Evolutionary conservation across 495 filamentous ascomycete species (phyloP).

Genomic region (Tetracladium setigerum): DNA sequence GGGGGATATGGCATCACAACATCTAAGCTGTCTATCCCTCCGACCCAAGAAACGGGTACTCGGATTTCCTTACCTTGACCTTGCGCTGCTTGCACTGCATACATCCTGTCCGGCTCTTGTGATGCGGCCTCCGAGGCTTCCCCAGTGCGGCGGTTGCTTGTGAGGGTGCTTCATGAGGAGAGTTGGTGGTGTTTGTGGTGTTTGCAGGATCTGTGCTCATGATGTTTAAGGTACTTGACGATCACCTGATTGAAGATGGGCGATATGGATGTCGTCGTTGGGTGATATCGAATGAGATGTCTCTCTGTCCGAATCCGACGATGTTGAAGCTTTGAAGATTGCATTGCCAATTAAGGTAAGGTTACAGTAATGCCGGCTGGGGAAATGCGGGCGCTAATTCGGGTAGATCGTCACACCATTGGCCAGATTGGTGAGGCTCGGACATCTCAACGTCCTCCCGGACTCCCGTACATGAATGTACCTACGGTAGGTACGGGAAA

Average conservation of each 20-base stretch:
- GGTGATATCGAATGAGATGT: not conserved
- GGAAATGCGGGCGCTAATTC: not conserved
- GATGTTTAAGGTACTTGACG: not conserved
- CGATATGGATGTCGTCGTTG: not conserved
- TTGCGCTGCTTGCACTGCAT: slow-evolving; percentile 52
- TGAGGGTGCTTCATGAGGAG: not conserved
- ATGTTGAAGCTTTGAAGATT: not conserved
- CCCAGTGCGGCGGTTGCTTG: not conserved
- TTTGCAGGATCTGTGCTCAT: not conserved
- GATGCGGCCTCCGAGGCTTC: slow-evolving; percentile 49
- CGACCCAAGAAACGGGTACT: no score
- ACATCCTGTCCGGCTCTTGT: slow-evolving; percentile 53
- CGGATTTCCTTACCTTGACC: slow-evolving; percentile 42
- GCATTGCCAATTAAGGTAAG: no score
- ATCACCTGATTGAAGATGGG: not conserved
- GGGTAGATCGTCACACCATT: slow-evolving; percentile 23
- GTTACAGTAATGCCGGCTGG: not conserved
- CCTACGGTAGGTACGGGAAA: no score
- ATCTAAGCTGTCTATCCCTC: no score
- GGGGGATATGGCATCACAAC: no score
- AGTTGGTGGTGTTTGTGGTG: no score
- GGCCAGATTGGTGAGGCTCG: slow-evolving; percentile 16
- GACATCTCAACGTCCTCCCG: not conserved
- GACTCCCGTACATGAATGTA: no score
- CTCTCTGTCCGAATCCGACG: slow-evolving; percentile 3